Evolutionary conservation across 768 basidiomycete genomes (phyloP).

Genomic region (Cyclocybe aegerita): DNA sequence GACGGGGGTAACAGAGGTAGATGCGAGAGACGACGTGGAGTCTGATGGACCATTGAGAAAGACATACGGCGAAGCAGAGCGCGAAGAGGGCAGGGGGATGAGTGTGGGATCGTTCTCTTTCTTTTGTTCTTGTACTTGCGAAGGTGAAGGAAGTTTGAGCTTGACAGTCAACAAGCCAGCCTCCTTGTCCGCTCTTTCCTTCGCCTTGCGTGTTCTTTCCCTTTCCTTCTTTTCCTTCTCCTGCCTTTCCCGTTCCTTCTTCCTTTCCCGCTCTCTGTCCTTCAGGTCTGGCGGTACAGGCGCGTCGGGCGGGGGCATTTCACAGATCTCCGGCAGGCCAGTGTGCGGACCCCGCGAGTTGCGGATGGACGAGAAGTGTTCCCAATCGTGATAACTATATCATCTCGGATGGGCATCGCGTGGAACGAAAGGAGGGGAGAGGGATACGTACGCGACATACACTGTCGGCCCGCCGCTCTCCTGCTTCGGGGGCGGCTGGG

Average conservation of each 20-base stretch:
- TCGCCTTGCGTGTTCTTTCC: conserved; percentile 15
- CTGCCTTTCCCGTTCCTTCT: conserved; percentile 20
- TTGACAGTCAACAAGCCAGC: conserved; percentile 24
- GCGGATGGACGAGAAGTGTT: conserved; percentile 93
- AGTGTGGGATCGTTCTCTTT: conserved; percentile 11
- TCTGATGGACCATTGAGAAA: conserved; percentile 12
- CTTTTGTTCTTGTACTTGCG: neutral
- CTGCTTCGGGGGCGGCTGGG: conserved; percentile 1
- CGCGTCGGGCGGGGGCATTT: conserved; percentile 30
- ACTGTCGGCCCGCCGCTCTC: conserved; percentile 41
- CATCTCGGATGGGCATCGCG: neutral
- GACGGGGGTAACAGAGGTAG: conserved; percentile 7
- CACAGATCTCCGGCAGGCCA: conserved; percentile 66
- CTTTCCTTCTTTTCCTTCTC: conserved; percentile 22
- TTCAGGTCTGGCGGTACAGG: neutral
- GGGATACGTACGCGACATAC: conserved; percentile 77
- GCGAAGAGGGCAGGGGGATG: conserved; percentile 23
- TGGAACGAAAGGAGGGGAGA: neutral
- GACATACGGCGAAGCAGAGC: conserved; percentile 17
- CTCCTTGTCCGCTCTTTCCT: conserved; percentile 7
- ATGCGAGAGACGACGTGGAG: conserved; percentile 8
- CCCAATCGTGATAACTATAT: conserved; percentile 86
- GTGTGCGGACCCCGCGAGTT: conserved; percentile 82
- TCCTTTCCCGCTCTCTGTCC: conserved; percentile 18
- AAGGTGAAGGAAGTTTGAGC: conserved; percentile 9